Conservation (phyloP, 2,329 filamentous ascomycete species). For the Aspergillus quadrilineatus region DNA sequence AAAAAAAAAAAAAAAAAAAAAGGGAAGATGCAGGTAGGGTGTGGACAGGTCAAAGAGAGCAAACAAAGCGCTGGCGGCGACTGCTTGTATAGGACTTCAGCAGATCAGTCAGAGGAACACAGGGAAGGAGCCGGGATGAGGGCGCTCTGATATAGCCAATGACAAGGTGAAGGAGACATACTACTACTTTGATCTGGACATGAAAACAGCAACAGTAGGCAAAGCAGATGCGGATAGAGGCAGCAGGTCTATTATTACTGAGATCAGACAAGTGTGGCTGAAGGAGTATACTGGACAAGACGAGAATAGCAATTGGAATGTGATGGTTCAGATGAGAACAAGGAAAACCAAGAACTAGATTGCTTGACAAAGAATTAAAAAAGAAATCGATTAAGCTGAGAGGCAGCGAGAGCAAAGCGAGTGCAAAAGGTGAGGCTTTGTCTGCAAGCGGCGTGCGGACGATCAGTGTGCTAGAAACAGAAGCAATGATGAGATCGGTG, state of each 20-base stretch:
- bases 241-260: slow-evolving; percentile 4
- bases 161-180: slow-evolving; percentile 10
- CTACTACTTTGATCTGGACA: slow-evolving; percentile 6
- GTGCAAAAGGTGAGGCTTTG: slow-evolving; percentile 8
- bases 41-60: slow-evolving; percentile 11
- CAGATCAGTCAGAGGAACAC: slow-evolving; percentile 6
- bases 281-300: background rate
- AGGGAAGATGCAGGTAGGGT: slow-evolving; percentile 10
- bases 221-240: background rate
- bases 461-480: background rate
- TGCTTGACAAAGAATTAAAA: slow-evolving; percentile 7
- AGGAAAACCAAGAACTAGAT: background rate
- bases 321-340: background rate
- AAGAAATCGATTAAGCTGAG: background rate
- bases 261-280: background rate
- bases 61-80: slow-evolving; percentile 15
- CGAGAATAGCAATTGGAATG: slow-evolving; percentile 12
- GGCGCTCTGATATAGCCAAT: slow-evolving; percentile 18
- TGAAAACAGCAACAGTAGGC: slow-evolving; percentile 2
- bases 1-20: slow-evolving; percentile 14
- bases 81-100: background rate
- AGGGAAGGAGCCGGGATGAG: slow-evolving; percentile 5
- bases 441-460: background rate
- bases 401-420: background rate
- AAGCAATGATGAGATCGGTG: slow-evolving; percentile 6